Base-by-base conservation (phyloP, 2,329 filamentous ascomycete species). In the Calonectria crousiana region DNA sequence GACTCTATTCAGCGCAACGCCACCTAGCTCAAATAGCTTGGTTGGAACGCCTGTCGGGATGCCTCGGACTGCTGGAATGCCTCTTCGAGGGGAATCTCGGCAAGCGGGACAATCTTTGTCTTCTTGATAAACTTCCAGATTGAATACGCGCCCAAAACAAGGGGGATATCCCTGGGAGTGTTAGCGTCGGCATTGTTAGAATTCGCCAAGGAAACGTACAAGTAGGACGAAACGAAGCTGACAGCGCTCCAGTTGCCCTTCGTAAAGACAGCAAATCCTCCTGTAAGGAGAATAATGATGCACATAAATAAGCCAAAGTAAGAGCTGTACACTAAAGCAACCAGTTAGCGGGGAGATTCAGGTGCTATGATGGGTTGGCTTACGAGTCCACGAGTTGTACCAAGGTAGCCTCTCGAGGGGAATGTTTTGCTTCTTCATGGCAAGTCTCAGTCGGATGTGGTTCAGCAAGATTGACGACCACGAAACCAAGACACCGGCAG, bases 51-150 rank as follows among this genome's bases (percentile, higher is more conserved):
- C 41, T 58, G 28, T 49, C 16, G 67, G 14, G 67, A 30, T 41
- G 41, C 8, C 4, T 41, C 58, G 18, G 49, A 67, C 9, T 73
- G 62, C 11, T 52, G 58, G 52, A 93, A 85, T 0, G 90, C 90
- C 11, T 88, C 87, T 1, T 83, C 80, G 0, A 93, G 82, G 0
- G 90, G 89, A 47, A 93, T 88, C 6, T 87, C 85, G 14, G 86
- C 83, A 6, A 92, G 82, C 0, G 87, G 81, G 10, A 90, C 84
- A 13, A 91, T 80, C 70, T 89, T 89, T 0, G 93, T 93, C 76
- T 90, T 89, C 81, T 93, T 93, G 80, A 89, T 84, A 44, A 92
- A 82, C 82, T 95, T 95, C 90, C 92, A 95, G 58, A 90, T 87
- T 16, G 89, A 75, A 78, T 90, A 95, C 11, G 90, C 89, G 11